These are phyloP conservation scores for Fusarium sp. DNA, from an alignment of 2,329 filamentous ascomycete species.

Conservation along the genomic window DNA sequence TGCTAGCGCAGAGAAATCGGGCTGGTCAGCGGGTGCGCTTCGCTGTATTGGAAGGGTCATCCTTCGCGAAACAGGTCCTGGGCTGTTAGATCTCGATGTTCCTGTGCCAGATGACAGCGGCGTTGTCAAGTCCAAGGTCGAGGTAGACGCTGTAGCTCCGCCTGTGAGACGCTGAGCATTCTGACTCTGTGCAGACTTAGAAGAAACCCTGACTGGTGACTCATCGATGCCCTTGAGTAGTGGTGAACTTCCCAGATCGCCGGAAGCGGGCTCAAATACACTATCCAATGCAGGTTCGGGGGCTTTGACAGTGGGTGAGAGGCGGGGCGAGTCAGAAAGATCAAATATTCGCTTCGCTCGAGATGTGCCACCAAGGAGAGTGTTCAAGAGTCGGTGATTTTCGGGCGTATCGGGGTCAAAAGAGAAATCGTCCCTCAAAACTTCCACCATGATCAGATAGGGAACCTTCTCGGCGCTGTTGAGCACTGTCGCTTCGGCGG, in stretches of 20 bases:
- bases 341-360: slow-evolving; percentile 73
- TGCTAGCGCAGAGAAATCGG: slow-evolving; percentile 83
- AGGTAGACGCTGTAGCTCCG: slow-evolving; percentile 69
- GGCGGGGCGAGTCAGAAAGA: slow-evolving; percentile 72
- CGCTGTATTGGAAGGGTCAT: slow-evolving; percentile 69
- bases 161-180: slow-evolving; percentile 68
- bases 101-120: slow-evolving; percentile 77
- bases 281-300: slow-evolving; percentile 70
- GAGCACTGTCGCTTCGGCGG: slow-evolving; percentile 83
- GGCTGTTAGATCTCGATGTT: slow-evolving; percentile 75
- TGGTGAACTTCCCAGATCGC: slow-evolving; percentile 80
- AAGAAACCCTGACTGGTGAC: slow-evolving; percentile 51
- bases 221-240: slow-evolving; percentile 71
- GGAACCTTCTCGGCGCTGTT: slow-evolving; percentile 90
- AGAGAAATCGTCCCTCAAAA: slow-evolving; percentile 83
- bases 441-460: slow-evolving; percentile 86
- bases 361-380: slow-evolving; percentile 67
- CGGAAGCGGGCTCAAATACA: slow-evolving; percentile 84
- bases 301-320: slow-evolving; percentile 55
- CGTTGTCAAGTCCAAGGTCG: slow-evolving; percentile 70
- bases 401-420: slow-evolving; percentile 81
- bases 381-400: slow-evolving; percentile 73
- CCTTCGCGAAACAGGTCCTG: slow-evolving; percentile 65
- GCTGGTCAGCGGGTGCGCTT: slow-evolving; percentile 72
- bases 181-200: slow-evolving; percentile 48